These are phyloP conservation scores for barley (Hordeum vulgare) DNA, from an alignment of 176 grass and related monocot genomes.

Conservation along the genomic window MorexV3_pseudomolecules_assembly NC_058521.1:549989392-549989891, in stretches of 20 bases:
- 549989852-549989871: conserved; percentile 65
- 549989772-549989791: neutral
- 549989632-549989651: conserved; percentile 86
- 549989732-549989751: neutral
- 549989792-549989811: conserved; percentile 54
- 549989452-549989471: conserved; percentile 36
- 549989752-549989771: neutral
- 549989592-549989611: neutral
- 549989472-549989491: conserved; percentile 50
- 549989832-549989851: conserved; percentile 97
- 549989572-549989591: neutral
- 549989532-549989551: conserved; percentile 74
- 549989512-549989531: conserved; percentile 76
- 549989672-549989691: conserved; percentile 32
- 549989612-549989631: conserved; percentile 5
- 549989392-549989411: neutral
- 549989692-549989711: conserved; percentile 83
- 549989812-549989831: conserved; percentile 92
- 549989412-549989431: neutral
- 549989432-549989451: neutral
- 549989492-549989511: conserved; percentile 53
- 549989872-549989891: conserved; percentile 63
- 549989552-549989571: neutral
- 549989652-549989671: conserved; percentile 45
- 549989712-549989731: conserved; percentile 72